Evolutionary conservation across 805 yeast genomes (phyloP).

Genomic region (Starmera quercuum): DNA sequence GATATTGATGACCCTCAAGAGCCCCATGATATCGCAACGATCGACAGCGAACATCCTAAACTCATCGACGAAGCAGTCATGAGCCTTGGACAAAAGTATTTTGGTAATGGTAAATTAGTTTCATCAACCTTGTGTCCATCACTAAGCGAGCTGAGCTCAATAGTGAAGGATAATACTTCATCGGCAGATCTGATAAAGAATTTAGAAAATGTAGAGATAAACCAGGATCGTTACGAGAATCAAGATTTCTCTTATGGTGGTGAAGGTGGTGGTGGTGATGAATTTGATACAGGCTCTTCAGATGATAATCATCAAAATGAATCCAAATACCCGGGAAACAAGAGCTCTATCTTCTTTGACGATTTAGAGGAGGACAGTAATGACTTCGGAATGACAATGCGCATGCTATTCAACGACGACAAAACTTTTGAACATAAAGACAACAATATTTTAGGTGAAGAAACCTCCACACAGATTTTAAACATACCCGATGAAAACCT

Average conservation of each 20-base stretch:
- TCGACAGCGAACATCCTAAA: not conserved
- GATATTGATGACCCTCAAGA: conserved; percentile 15
- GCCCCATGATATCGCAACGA: not conserved
- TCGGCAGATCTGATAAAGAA: conserved; percentile 9
- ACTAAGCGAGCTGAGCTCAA: conserved; percentile 11
- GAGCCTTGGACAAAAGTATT: not conserved
- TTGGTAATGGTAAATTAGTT: not conserved
- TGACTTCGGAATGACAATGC: conserved; percentile 19
- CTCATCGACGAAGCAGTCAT: not conserved
- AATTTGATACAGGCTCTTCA: conserved; percentile 3
- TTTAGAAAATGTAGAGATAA: conserved; percentile 7
- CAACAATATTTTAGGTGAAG: conserved; percentile 12
- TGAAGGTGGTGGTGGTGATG: conserved; percentile 9
- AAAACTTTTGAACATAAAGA: conserved; percentile 12
- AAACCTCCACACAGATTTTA: conserved; percentile 10
- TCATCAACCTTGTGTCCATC: conserved; percentile 11
- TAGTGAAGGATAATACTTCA: conserved; percentile 10
- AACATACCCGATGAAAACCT: conserved; percentile 47
- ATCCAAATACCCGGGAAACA: conserved; percentile 17
- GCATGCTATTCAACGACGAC: conserved; percentile 15
- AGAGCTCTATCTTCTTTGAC: conserved; percentile 18
- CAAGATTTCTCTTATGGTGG: conserved; percentile 3
- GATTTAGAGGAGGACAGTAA: conserved; percentile 16
- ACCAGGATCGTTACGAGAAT: not conserved
- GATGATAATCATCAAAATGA: conserved; percentile 5